Evolutionary conservation across 345 rosid species (phyloP), one percentile per base, ranked within the genome.

Genomic region (Mercurialis annua): DNA sequence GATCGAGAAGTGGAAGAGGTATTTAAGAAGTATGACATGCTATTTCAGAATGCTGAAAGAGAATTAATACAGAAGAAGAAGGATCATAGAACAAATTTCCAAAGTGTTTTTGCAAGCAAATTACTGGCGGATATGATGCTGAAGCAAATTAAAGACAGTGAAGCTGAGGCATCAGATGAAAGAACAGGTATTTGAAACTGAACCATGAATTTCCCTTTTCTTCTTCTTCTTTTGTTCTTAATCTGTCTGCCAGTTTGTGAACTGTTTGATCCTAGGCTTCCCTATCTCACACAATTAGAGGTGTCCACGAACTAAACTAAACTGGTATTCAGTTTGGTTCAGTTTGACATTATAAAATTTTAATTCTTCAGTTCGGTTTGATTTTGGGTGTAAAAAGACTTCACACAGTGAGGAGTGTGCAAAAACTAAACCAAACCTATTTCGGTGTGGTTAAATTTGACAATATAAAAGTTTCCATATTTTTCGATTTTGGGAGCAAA

Each of bases 31-130:
- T 71, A 66, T 56, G 69, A 57, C 17, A 2, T 29, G 44, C 54
- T 71, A 29, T 26, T 66, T 55, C 66, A 49, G 57, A 69, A 66
- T 47, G 76, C 76, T 61, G 69, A 71, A 33, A 33, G 15, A 51
- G 40, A 55, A 17, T 31, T 53, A 18, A 29, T 17, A 49, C 66
- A 55, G 29, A 67, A 26, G 55, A 62, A 10, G 30, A 59, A 16
- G 24, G 66, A 66, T 42, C 53, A 40, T 24, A 30, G 43, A 16
- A 7, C 66, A 26, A 62, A 57, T 31, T 17, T 34, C 46, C 20
- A 12, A 21, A 62, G 40, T 47, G 69, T 71, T 31, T 23, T n/a
- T 34, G 42, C 16, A 36, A 47, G 42, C 29, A 57, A 67, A 43
- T 48, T 76, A 18, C 26, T 76, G 62, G 72, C 79, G 8, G 61